Conservation (phyloP, 768 basidiomycete species). For the Tricholoma sp. region DNA sequence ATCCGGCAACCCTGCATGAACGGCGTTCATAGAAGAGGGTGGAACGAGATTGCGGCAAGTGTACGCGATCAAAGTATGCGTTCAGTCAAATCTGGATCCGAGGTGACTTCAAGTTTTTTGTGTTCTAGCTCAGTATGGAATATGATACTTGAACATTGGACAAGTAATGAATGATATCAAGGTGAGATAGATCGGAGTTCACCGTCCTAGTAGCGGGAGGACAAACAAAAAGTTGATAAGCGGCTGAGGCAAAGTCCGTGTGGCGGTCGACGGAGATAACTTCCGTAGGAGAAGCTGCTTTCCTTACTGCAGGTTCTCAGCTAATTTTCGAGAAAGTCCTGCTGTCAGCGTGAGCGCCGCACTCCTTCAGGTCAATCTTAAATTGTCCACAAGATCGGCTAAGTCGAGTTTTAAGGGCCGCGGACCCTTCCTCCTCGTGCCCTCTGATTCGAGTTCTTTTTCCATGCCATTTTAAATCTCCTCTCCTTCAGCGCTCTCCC, state of each 20-base stretch:
- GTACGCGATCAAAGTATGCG: conserved; percentile 20
- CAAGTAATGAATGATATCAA: conserved; percentile 17
- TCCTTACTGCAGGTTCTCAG: conserved; percentile 25
- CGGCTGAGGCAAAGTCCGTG: conserved; percentile 21
- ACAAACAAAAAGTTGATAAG: conserved; percentile 2
- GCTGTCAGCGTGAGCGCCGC: conserved; percentile 42
- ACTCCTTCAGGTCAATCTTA: conserved; percentile 45
- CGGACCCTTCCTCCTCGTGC: conserved; percentile 62
- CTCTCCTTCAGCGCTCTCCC: conserved; percentile 21
- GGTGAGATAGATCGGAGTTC: conserved; percentile 20
- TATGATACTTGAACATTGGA: conserved; percentile 36
- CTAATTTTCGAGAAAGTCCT: conserved; percentile 38
- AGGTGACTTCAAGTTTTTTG: conserved; percentile 26
- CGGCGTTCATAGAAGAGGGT: conserved; percentile 20
- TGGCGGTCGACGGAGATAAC: conserved; percentile 33
- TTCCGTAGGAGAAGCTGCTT: conserved; percentile 25
- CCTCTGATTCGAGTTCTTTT: conserved; percentile 64
- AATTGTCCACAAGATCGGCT: conserved; percentile 46
- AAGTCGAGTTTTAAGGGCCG: conserved; percentile 46
- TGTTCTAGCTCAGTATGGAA: conserved; percentile 36
- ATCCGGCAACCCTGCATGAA: conserved; percentile 18
- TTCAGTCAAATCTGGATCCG: conserved; percentile 26
- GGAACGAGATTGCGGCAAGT: conserved; percentile 14
- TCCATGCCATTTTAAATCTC: conserved; percentile 55
- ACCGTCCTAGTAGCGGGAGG: conserved; percentile 21